A percentile compares a stretch with the other conserved stretches of the same genome.
Conservation (phyloP, 768 basidiomycete species). For the Psilocybe azurescens region DNA sequence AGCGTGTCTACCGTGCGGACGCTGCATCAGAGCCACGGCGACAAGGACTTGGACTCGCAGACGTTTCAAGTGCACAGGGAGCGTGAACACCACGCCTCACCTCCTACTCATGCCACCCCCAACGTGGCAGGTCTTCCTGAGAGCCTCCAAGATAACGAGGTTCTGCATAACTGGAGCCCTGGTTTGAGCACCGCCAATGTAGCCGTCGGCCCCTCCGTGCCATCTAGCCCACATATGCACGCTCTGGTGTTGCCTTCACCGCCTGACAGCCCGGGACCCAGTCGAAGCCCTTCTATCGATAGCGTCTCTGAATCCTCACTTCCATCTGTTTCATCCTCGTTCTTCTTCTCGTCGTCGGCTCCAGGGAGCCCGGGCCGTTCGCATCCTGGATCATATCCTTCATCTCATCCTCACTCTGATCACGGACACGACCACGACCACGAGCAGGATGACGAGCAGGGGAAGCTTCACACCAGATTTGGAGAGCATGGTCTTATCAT, state of each 20-base stretch:
- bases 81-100: constrained; percentile 31
- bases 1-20: constrained; percentile 47
- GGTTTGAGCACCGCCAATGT: constrained; percentile 30
- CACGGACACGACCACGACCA: constrained; percentile 25
- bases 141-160: neutral
- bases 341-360: constrained; percentile 79
- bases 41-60: constrained; percentile 11
- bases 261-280: constrained; percentile 56
- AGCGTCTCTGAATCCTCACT: constrained; percentile 56
- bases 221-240: constrained; percentile 16
- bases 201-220: neutral
- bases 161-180: constrained; percentile 14
- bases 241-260: constrained; percentile 53
- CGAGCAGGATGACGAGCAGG: constrained; percentile 11
- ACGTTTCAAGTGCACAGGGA: constrained; percentile 16
- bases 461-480: constrained; percentile 1
- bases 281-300: constrained; percentile 28
- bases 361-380: constrained; percentile 62
- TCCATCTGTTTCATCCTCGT: constrained; percentile 74
- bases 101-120: constrained; percentile 35
- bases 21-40: constrained; percentile 23
- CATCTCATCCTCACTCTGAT: constrained; percentile 39
- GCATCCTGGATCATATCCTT: constrained; percentile 43
- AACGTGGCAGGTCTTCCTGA: neutral
- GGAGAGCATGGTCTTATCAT: constrained; percentile 63